Percentiles rank a stretch among this genome's conserved stretches.
These are phyloP conservation scores for Blastobotrys serpentis DNA, from an alignment of 1,139 yeast genomes.

Conservation along the genomic window DNA sequence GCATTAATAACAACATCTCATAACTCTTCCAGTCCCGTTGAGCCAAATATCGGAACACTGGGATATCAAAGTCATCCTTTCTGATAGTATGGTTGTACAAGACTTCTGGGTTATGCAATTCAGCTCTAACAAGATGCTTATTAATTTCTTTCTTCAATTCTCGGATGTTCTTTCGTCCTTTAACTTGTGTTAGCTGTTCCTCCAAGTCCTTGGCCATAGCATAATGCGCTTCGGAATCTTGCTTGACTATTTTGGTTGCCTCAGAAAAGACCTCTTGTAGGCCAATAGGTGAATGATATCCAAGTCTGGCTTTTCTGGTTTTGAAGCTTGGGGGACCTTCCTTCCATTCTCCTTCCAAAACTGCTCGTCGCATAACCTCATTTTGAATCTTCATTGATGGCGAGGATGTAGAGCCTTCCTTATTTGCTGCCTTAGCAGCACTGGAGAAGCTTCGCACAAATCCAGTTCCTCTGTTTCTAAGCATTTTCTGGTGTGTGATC, in stretches of 20 bases:
- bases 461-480: background rate
- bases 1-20: constrained; percentile 73
- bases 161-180: constrained; percentile 18
- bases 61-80: constrained; percentile 63
- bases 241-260: constrained; percentile 61
- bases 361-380: constrained; percentile 35
- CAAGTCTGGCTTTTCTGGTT: constrained; percentile 45
- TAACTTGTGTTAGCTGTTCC: constrained; percentile 24
- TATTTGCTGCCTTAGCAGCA: background rate
- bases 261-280: constrained; percentile 70
- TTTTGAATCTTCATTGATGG: constrained; percentile 31
- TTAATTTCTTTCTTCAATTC: constrained; percentile 22
- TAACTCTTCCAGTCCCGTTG: constrained; percentile 69
- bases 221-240: constrained; percentile 41
- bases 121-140: constrained; percentile 52
- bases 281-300: constrained; percentile 66
- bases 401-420: background rate
- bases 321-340: constrained; percentile 51
- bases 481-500: background rate
- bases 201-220: constrained; percentile 35
- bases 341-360: constrained; percentile 38
- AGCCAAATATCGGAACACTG: constrained; percentile 73
- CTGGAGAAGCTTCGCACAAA: constrained; percentile 7
- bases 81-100: constrained; percentile 57
- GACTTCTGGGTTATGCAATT: constrained; percentile 78